Base-by-base conservation (phyloP, 2,329 filamentous ascomycete species). In the Ambrosiella xylebori region DNA sequence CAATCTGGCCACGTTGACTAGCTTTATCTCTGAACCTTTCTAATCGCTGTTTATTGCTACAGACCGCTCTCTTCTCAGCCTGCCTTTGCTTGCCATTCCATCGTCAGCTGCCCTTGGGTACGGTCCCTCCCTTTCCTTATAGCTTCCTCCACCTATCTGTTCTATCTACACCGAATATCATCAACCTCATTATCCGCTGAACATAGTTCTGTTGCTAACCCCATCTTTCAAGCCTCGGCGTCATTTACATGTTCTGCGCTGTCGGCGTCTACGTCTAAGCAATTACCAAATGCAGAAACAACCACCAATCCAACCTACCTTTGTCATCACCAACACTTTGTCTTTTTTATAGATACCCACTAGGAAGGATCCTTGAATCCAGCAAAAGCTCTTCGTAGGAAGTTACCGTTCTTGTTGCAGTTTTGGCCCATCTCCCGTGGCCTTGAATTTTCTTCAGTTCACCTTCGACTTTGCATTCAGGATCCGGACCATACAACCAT, bases 201-300 rank as follows among this genome's bases (percentile, higher is more conserved):
- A 19, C n/a, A 9, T n/a, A 17, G 40, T 2, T 39, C 53, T 12
- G 13, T 54, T 57, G 19, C 38, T 53, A 61, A 54, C 55, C 17
- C 36, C 27, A 9, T 44, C 27, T 27, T 37, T 59, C 19, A 67
- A 96, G 91, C 55, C 86, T 95, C 71, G 93, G 93, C 65, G 85
- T 91, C 55, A 89, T 98, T 51, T 96, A 93, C 74, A 95, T 96
- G 85, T 97, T 98, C 73, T 98, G 93, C 73, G 93, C 90, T 61
- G 93, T 93, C 69, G 93, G 93, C 70, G 93, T 98, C 68, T 97
- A 98, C 82, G 88, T 98, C 71, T 98, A 63, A 58, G 27, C 47
- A 36, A 35, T 51, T 13, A 6, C 47, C 27, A 8, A 35, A 51
- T 35, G 47, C 9, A 35, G 47, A 51, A 51, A 19, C 7, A 35